Evolutionary conservation across 805 yeast species (phyloP).

Genomic region (Candida ulmi): DNA sequence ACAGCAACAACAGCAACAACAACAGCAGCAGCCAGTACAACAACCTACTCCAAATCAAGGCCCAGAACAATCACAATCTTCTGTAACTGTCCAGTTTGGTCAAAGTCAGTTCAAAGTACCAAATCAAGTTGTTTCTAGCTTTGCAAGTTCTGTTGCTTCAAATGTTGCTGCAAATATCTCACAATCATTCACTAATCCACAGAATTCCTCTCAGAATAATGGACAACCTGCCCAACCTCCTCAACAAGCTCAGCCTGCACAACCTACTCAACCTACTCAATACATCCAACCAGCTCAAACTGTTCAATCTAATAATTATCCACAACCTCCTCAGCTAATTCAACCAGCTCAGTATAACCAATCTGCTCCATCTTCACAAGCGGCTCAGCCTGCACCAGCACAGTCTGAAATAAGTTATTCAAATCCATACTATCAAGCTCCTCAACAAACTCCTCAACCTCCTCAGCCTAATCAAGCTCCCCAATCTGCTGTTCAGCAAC

Average conservation of each 20-base stretch:
- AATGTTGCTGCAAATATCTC: not conserved
- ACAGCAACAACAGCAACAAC: conserved; percentile 3
- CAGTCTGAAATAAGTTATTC: conserved; percentile 5
- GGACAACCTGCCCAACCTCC: not conserved
- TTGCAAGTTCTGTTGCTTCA: not conserved
- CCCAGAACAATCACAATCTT: too few relatives aligned
- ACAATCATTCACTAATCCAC: not conserved
- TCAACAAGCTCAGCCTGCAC: not conserved
- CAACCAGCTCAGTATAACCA: not conserved
- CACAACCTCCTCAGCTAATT: not conserved
- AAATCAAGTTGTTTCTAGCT: not conserved
- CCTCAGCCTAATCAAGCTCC: too few relatives aligned
- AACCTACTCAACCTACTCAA: not conserved
- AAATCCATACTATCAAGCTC: conserved; percentile 15
- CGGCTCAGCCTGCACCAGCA: not conserved
- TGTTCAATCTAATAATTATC: not conserved
- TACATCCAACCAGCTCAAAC: conserved; percentile 1
- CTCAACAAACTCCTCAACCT: not conserved
- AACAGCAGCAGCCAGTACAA: conserved; percentile 3
- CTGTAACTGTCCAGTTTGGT: not conserved
- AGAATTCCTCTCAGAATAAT: too few relatives aligned
- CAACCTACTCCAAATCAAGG: not conserved
- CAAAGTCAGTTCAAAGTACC: not conserved
- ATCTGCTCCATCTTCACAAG: not conserved
- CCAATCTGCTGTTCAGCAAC: not conserved